Conservation (phyloP, 1,139 yeast species). For the Lodderomyces parapsilosis region DNA sequence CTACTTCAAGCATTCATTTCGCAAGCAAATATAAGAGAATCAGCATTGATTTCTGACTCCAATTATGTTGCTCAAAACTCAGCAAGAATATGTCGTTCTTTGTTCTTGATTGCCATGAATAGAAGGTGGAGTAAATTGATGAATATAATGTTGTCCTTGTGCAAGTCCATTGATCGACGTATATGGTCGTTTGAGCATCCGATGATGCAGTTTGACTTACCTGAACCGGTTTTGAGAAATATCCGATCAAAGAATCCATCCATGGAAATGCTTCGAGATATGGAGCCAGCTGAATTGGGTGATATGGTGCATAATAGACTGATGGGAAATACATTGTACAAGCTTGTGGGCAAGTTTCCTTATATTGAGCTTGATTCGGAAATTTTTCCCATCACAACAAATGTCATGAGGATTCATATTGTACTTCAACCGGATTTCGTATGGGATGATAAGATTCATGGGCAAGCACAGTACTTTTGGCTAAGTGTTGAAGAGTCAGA, state of each 20-base stretch:
- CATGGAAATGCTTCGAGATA: conserved; percentile 70
- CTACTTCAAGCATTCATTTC: conserved; percentile 88
- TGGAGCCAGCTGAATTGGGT: conserved; percentile 78
- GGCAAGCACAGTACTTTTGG: conserved; percentile 88
- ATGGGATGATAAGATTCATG: conserved; percentile 85
- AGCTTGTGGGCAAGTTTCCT: conserved; percentile 72
- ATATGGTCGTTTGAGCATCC: conserved; percentile 95
- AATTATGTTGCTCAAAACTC: conserved; percentile 95
- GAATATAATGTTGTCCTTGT: conserved; percentile 69
- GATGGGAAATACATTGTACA: conserved; percentile 65
- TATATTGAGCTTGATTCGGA: conserved; percentile 69
- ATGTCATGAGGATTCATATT: conserved; percentile 81
- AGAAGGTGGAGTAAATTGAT: conserved; percentile 88
- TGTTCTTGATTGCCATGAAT: conserved; percentile 80
- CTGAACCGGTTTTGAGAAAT: conserved; percentile 61
- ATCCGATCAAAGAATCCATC: conserved; percentile 65
- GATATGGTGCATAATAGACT: conserved; percentile 80
- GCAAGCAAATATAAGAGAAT: conserved; percentile 65
- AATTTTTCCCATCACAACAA: conserved; percentile 85
- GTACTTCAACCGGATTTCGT: conserved; percentile 69
- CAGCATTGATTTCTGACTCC: conserved; percentile 82
- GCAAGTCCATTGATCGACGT: conserved; percentile 82
- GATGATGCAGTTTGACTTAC: conserved; percentile 78
- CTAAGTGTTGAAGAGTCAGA: conserved; percentile 85
- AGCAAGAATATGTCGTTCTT: conserved; percentile 87